These are phyloP conservation scores for Vaccinium corymbosum DNA, from an alignment of 148 eudicot genomes.

Conservation along the genomic window DNA sequence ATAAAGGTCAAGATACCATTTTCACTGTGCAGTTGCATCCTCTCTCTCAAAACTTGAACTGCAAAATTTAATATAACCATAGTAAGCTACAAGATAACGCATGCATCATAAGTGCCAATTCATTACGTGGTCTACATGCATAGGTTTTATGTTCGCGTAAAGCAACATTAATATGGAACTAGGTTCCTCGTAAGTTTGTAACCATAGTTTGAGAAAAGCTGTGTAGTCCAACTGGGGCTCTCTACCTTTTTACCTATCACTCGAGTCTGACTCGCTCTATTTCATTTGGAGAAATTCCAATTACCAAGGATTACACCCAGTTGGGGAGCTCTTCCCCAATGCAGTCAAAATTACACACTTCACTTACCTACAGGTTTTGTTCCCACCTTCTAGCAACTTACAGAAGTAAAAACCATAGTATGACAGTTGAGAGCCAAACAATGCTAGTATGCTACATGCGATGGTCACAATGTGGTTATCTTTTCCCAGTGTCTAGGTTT, in stretches of 20 bases:
- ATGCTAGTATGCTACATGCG: not conserved
- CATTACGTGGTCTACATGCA: not conserved
- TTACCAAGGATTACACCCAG: not conserved
- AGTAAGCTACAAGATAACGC: not conserved
- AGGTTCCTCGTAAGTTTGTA: not conserved
- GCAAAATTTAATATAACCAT: not conserved
- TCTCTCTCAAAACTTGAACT: constrained; percentile 3
- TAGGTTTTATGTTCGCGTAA: not conserved
- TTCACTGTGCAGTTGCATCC: not conserved
- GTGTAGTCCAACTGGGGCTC: not conserved
- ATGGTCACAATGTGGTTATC: not conserved
- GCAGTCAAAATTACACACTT: not conserved
- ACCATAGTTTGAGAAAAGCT: not conserved
- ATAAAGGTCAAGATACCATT: not conserved
- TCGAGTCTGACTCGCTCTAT: not conserved
- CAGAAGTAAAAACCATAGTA: not conserved
- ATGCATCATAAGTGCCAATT: not conserved
- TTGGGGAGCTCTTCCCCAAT: not conserved
- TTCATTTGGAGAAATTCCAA: not conserved
- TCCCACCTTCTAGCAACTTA: not conserved
- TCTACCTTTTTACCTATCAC: not conserved
- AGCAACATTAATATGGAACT: not conserved
- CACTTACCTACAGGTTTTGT: not conserved
- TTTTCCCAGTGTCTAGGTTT: not conserved
- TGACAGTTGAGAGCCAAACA: not conserved